phyloP scores from a whole-genome alignment of 768 basidiomycete genomes.

The Termitomyces sp. region DNA sequence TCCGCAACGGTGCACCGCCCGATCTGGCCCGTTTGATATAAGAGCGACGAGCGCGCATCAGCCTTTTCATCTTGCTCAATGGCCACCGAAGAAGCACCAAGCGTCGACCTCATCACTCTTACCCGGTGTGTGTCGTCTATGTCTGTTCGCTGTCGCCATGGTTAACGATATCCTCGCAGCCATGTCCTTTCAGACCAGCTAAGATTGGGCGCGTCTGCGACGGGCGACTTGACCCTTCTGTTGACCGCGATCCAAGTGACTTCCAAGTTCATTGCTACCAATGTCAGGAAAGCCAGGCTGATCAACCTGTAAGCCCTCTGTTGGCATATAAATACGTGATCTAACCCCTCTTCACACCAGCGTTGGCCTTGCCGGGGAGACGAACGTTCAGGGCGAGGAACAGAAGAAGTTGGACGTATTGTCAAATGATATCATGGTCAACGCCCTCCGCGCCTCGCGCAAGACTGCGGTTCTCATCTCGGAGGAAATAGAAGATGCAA shows the following conservation, averaged over 20 bases:
- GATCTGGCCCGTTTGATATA: conserved; percentile 19
- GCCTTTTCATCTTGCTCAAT: conserved; percentile 27
- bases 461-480: conserved; percentile 96
- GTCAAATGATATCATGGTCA: conserved; percentile 99
- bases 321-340: conserved; percentile 3
- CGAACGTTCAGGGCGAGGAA: conserved; percentile 97
- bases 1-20: conserved; percentile 17
- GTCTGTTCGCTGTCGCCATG: not conserved
- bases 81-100: conserved; percentile 65
- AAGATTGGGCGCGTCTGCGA: conserved; percentile 76
- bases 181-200: conserved; percentile 89
- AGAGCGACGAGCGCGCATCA: not conserved
- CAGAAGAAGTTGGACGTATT: conserved; percentile 99
- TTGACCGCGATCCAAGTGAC: conserved; percentile 95
- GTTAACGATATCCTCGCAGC: conserved; percentile 32
- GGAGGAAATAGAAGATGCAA: conserved; percentile 90
- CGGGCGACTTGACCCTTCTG: conserved; percentile 92
- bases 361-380: conserved; percentile 95
- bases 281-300: conserved; percentile 93
- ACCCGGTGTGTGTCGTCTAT: conserved; percentile 59
- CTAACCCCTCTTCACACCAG: conserved; percentile 35
- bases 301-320: conserved; percentile 82
- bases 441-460: conserved; percentile 92
- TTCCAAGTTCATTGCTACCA: conserved; percentile 97
- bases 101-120: conserved; percentile 88